Base-by-base conservation (phyloP, 2,329 filamentous ascomycete species). In the Aspergillus fischeri region DNA sequence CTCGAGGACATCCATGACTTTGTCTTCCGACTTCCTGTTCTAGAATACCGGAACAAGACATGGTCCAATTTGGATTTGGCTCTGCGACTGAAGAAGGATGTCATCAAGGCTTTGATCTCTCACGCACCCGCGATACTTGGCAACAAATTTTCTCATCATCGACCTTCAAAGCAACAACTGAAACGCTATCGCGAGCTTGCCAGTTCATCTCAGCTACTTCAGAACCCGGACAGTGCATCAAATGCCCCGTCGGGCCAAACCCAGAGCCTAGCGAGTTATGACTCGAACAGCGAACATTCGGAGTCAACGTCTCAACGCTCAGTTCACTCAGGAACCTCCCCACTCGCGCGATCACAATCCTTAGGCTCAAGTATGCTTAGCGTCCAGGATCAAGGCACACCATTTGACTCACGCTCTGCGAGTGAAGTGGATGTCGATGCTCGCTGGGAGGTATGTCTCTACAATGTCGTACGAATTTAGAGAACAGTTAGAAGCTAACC, bases 51-150 rank as follows among this genome's bases (percentile, higher is more conserved):
- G 62, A 99, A 99, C 81, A 99, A 99, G 80, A 97, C 92, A 8
- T 99, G 94, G 94, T 97, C 92, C 6, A 99, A 97, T 72, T 83
- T 99, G 6, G 94, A 99, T 69, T 84, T 99, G 9, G 92, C 93
- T 0, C 81, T 97, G 50, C 89, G 92, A 14, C 82, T 99, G 54
- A 97, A 99, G 78, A 95, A 92, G 71, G 92, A 96, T 49, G 90
- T 97, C 57, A 91, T 96, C 70, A 90, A 92, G 69, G 93, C 94
- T 0, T 82, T 99, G 49, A 95, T 99, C 67, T 94, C 91, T 1
- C 94, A 99, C 70, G 92, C 93, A 0, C 94, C 94, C 38, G 92
- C 94, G 56, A 97, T 99, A 64, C 91, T 99, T 51, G 91, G 93
- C 54, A 99, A 99, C 81, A 99, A 99, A 72, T 90, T 99, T 75